Conservation (phyloP, 192 early-diverging fungal genomes). For the Entrophospora sp. region DNA sequence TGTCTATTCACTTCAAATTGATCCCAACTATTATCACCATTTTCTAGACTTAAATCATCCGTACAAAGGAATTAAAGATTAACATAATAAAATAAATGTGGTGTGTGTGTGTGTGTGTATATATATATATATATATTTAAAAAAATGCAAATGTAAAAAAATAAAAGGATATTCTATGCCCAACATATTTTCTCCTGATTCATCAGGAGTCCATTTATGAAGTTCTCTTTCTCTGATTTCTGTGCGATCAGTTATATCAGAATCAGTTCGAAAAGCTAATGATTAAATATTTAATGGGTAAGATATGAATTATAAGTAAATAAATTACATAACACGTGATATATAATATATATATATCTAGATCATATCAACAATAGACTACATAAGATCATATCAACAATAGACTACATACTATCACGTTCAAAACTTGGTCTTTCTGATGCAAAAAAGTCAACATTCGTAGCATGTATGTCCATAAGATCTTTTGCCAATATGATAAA, state of each 20-base stretch:
- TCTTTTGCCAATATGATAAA: conserved; percentile 63
- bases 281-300: no score
- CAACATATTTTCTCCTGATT: conserved; percentile 25
- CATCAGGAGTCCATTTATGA: conserved; percentile 77
- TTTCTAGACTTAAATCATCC: conserved; percentile 24
- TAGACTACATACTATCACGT: conserved; percentile 35
- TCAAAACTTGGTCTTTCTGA: conserved; percentile 29
- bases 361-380: no score
- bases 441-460: conserved; percentile 42
- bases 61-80: conserved; percentile 14
- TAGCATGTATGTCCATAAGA: conserved; percentile 45
- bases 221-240: conserved; percentile 72
- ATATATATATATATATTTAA: no score
- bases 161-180: conserved; percentile 30
- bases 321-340: no score
- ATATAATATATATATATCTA: no score
- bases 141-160: no score
- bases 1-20: conserved; percentile 93
- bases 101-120: no score
- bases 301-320: no score
- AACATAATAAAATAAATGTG: neutral
- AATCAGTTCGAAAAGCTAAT: conserved; percentile 92
- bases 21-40: conserved; percentile 65
- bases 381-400: no score
- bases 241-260: conserved; percentile 68